These are phyloP conservation scores for Capsicum chinense DNA, from an alignment of 257 asterid genomes.

Conservation along the genomic window DNA sequence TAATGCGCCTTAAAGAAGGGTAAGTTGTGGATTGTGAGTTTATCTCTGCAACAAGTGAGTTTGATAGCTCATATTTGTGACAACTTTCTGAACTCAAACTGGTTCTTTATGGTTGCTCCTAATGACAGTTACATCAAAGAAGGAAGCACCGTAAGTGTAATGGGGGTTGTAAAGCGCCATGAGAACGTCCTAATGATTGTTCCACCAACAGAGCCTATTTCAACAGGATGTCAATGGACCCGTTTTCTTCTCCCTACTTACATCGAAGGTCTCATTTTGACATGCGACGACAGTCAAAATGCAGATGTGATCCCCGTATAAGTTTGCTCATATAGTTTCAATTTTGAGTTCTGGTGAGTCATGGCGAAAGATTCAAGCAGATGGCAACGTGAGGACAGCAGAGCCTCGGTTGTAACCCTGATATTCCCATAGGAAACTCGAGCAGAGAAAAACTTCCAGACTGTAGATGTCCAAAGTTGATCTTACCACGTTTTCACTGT, in stretches of 20 bases:
- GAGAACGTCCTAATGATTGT: conserved; percentile 66
- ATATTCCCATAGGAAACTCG: neutral
- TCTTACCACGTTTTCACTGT: conserved; percentile 15
- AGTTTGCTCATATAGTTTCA: conserved; percentile 28
- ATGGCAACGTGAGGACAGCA: neutral
- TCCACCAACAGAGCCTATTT: conserved; percentile 57
- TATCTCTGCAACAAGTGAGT: neutral
- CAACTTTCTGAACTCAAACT: neutral
- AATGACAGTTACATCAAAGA: conserved; percentile 59
- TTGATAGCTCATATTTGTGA: conserved; percentile 10
- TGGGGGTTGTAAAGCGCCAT: conserved; percentile 59
- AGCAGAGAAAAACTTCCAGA: neutral
- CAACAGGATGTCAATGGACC: conserved; percentile 58
- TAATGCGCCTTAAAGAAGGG: conserved; percentile 69
- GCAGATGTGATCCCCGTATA: conserved; percentile 62
- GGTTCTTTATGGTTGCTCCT: conserved; percentile 3
- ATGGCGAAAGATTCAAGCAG: neutral
- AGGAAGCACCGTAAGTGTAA: conserved; percentile 65
- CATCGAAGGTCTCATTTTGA: conserved; percentile 50
- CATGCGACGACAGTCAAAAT: conserved; percentile 42
- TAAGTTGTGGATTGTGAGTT: conserved; percentile 31
- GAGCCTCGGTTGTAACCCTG: conserved; percentile 2
- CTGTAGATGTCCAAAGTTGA: neutral
- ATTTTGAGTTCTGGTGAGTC: conserved; percentile 1
- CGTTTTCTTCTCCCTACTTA: conserved; percentile 50